These are phyloP conservation scores for Tetradesmus lagerheimii DNA, from an alignment of 139 green algal species.

Conservation along the genomic window DNA sequence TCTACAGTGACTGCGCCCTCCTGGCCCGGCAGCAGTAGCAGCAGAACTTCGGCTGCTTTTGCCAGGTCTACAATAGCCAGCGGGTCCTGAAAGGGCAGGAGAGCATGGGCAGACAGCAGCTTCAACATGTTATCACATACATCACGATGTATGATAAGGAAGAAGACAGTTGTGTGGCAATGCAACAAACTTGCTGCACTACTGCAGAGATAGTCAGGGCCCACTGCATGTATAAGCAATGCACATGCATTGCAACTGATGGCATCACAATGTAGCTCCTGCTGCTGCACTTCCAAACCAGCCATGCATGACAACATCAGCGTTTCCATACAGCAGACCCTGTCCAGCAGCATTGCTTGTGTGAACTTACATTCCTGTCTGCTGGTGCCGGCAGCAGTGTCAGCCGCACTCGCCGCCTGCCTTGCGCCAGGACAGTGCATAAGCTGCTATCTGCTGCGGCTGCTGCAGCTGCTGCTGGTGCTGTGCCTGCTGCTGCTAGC, in stretches of 20 bases:
- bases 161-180: too few relatives aligned
- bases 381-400: constrained; percentile 78
- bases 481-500: constrained; percentile 35
- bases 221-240: too few relatives aligned
- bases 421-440: constrained; percentile 59
- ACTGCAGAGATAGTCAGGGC: too few relatives aligned
- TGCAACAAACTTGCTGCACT: too few relatives aligned
- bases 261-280: too few relatives aligned
- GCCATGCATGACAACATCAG: too few relatives aligned
- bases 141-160: neutral
- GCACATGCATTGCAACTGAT: too few relatives aligned
- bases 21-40: constrained; percentile 71
- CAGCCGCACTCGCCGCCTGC: constrained; percentile 58
- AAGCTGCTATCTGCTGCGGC: constrained; percentile 30
- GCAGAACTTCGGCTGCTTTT: constrained; percentile 63
- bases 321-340: neutral
- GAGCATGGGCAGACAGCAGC: neutral
- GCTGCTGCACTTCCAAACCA: too few relatives aligned
- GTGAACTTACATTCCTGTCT: constrained; percentile 18
- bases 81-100: constrained; percentile 57
- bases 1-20: constrained; percentile 62
- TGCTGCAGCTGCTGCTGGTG: constrained; percentile 46
- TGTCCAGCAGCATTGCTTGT: neutral
- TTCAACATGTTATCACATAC: too few relatives aligned
- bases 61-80: constrained; percentile 76